These are phyloP conservation scores for Xylogone sp. DNA, from an alignment of 2,329 filamentous ascomycete species.

Conservation along the genomic window DNA sequence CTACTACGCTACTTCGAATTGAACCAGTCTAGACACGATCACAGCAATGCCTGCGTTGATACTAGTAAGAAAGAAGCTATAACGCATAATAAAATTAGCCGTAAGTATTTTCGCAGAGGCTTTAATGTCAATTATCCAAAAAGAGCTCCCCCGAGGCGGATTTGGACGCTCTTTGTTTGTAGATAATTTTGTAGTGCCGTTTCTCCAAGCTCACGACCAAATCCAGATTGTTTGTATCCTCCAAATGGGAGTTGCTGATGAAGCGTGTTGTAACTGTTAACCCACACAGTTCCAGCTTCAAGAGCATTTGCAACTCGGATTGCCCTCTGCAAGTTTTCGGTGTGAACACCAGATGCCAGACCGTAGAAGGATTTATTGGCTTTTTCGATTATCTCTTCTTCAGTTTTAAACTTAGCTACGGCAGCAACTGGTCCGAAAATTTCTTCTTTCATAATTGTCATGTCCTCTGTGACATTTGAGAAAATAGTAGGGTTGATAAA, in stretches of 20 bases:
- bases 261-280: slow-evolving; percentile 55
- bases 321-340: slow-evolving; percentile 60
- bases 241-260: slow-evolving; percentile 62
- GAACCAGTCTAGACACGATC: too few species aligned
- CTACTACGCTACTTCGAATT: too few species aligned
- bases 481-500: slow-evolving; percentile 70
- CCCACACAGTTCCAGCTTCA: slow-evolving; percentile 44
- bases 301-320: slow-evolving; percentile 59
- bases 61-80: too few species aligned
- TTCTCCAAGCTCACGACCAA: slow-evolving; percentile 69
- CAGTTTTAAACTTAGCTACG: slow-evolving; percentile 64
- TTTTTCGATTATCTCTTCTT: slow-evolving; percentile 58
- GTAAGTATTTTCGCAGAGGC: too few species aligned
- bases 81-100: too few species aligned
- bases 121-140: slow-evolving; percentile 24
- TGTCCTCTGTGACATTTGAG: slow-evolving; percentile 60
- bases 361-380: slow-evolving; percentile 62
- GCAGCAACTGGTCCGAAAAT: slow-evolving; percentile 68
- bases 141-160: slow-evolving; percentile 39
- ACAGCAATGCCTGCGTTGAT: too few species aligned
- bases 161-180: slow-evolving; percentile 59
- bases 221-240: slow-evolving; percentile 71
- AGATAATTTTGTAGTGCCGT: slow-evolving; percentile 61
- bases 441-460: slow-evolving; percentile 68
- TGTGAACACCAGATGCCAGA: slow-evolving; percentile 63